These are phyloP conservation scores for Cyclostephanos invisitatus DNA, from an alignment of 108 stramenopile species.

Conservation along the genomic window DNA sequence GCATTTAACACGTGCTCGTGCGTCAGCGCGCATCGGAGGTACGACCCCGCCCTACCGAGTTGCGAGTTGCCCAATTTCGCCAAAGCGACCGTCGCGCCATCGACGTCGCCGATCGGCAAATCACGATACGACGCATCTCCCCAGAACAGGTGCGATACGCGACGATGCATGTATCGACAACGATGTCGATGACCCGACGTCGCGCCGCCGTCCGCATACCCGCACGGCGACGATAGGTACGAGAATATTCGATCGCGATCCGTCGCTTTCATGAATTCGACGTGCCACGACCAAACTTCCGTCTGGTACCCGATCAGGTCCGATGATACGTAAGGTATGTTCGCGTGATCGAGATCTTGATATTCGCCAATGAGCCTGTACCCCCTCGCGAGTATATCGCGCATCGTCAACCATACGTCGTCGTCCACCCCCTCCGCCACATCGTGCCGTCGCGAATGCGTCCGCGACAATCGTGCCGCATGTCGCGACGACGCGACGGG, in stretches of 20 bases:
- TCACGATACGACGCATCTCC: conserved; percentile 14
- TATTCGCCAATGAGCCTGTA: conserved; percentile 49
- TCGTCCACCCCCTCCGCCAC: background rate
- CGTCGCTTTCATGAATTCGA: conserved; percentile 28
- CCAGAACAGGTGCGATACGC: conserved; percentile 49
- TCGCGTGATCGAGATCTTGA: conserved; percentile 51
- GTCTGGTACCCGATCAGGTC: conserved; percentile 23
- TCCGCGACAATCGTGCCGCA: no score
- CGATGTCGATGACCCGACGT: background rate
- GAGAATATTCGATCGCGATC: conserved; percentile 25
- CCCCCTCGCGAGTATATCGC: conserved; percentile 25
- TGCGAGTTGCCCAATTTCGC: conserved; percentile 31
- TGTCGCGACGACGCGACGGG: no score
- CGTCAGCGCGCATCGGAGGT: conserved; percentile 20
- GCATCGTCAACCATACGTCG: conserved; percentile 40
- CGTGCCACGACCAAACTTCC: conserved; percentile 48
- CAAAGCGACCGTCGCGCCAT: conserved; percentile 18
- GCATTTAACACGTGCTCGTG: conserved; percentile 32
- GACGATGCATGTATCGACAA: conserved; percentile 29
- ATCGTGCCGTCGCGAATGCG: no score
- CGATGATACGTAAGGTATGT: conserved; percentile 25
- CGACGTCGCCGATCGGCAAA: conserved; percentile 31
- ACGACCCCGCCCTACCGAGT: conserved; percentile 23
- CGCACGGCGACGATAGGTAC: conserved; percentile 29
- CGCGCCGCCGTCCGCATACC: background rate